A percentile compares a stretch with the other conserved stretches of the same genome.
Evolutionary conservation across 768 basidiomycete species (phyloP).

Genomic region (Serendipita vermifera): DNA sequence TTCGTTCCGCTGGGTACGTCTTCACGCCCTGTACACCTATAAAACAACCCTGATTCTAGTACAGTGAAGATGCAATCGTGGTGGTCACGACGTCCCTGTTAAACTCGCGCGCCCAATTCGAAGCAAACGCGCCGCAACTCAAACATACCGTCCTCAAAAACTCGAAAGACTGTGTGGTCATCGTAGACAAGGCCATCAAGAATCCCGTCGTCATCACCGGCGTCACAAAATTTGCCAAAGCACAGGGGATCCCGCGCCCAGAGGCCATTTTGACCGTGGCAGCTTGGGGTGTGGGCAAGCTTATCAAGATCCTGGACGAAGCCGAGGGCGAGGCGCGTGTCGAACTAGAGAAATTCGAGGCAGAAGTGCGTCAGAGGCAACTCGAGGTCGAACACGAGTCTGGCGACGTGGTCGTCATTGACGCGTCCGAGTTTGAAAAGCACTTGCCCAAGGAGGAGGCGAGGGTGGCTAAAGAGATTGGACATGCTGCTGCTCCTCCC

Average conservation of each 20-base stretch:
- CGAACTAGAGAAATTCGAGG: not conserved
- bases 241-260: constrained; percentile 14
- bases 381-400: not conserved
- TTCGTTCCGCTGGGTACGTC: constrained; percentile 16
- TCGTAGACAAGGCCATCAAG: constrained; percentile 17
- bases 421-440: not conserved
- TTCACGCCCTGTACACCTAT: not conserved
- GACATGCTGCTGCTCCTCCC: not conserved
- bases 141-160: constrained; percentile 12
- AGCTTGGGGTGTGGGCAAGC: not conserved
- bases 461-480: not conserved
- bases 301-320: not conserved
- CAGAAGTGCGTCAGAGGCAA: not conserved
- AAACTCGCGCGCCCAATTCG: constrained; percentile 11
- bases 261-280: not conserved
- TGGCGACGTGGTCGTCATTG: not conserved
- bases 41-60: not conserved
- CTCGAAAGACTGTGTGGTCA: constrained; percentile 15
- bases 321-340: not conserved
- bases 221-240: constrained; percentile 14
- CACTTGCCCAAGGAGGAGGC: not conserved
- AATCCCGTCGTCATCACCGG: constrained; percentile 17
- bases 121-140: constrained; percentile 4
- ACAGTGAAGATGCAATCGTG: constrained; percentile 16
- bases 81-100: constrained; percentile 16